Conservation (phyloP, 2,329 filamentous ascomycete genomes). For the Emmonsiellopsis sp. region DNA sequence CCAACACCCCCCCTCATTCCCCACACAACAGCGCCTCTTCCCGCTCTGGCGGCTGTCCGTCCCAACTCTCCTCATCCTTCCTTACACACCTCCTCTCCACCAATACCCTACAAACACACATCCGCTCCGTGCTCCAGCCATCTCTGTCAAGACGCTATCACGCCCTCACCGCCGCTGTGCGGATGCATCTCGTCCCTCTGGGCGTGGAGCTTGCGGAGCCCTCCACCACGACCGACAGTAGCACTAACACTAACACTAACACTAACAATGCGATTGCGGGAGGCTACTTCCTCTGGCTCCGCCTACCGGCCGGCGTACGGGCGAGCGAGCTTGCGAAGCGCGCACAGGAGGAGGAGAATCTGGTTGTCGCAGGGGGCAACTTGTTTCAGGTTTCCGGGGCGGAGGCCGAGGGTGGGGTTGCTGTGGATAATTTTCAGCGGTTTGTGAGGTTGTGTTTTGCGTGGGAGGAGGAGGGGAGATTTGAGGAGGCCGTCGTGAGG, state of each 20-base stretch:
- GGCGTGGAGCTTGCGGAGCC: constrained; percentile 38
- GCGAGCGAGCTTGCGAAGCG: constrained; percentile 47
- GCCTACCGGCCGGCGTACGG: constrained; percentile 46
- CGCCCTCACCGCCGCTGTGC: constrained; percentile 50
- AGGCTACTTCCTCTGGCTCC: constrained; percentile 80
- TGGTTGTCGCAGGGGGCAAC: constrained; percentile 59
- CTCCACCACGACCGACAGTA: neutral
- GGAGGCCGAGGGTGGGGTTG: constrained; percentile 24
- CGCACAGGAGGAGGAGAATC: constrained; percentile 52
- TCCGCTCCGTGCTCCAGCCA: constrained; percentile 45
- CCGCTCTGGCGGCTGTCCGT: constrained; percentile 50
- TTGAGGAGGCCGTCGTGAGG: constrained; percentile 59
- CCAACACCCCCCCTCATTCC: constrained; percentile 6
- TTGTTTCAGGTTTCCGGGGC: constrained; percentile 56
- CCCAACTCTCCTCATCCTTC: constrained; percentile 49
- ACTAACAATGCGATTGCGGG: constrained; percentile 48
- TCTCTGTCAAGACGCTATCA: constrained; percentile 45
- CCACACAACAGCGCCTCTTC: constrained; percentile 41
- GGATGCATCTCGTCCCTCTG: constrained; percentile 50
- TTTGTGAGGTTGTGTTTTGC: constrained; percentile 60
- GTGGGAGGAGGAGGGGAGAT: constrained; percentile 57
- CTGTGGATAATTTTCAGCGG: constrained; percentile 45
- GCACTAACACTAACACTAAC: neutral
- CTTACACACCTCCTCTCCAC: constrained; percentile 45
- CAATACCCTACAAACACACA: constrained; percentile 44